These are phyloP conservation scores for Stygiomarasmius scandens DNA, from an alignment of 1,284 basidiomycete species.

Conservation along the genomic window DNA sequence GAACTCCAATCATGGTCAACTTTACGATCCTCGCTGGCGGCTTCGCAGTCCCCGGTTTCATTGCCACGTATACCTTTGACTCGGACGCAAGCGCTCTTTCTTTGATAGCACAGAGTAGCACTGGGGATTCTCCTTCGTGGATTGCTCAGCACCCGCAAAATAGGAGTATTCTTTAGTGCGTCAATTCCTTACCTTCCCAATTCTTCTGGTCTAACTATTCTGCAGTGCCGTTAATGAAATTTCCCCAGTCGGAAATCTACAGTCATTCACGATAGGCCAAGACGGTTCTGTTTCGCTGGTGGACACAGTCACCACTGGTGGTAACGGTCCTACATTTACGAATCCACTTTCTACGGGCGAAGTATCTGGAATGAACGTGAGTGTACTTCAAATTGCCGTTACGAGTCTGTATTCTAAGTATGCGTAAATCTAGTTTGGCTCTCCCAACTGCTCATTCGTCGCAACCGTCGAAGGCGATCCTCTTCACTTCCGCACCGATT, in stretches of 20 bases:
- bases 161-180: conserved; percentile 55
- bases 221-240: conserved; percentile 56
- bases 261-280: conserved; percentile 50
- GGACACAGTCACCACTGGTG: conserved; percentile 48
- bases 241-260: conserved; percentile 41
- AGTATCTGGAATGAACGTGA: conserved; percentile 55
- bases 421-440: conserved; percentile 45
- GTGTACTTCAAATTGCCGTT: conserved; percentile 19
- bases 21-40: conserved; percentile 54
- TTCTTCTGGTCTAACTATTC: background rate
- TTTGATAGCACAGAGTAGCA: conserved; percentile 34
- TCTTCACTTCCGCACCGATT: conserved; percentile 44
- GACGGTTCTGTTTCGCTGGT: conserved; percentile 45
- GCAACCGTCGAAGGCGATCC: conserved; percentile 44
- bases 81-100: conserved; percentile 38
- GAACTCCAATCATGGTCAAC: conserved; percentile 41
- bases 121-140: conserved; percentile 48
- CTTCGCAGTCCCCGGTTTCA: conserved; percentile 38
- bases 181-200: conserved; percentile 4
- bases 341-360: conserved; percentile 53
- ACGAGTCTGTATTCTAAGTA: too few species aligned
- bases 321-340: conserved; percentile 52
- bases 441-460: conserved; percentile 53
- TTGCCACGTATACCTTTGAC: conserved; percentile 50
- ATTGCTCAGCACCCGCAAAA: conserved; percentile 46